A percentile compares a stretch with the other conserved stretches of the same genome.
Conservation (phyloP, 2,329 filamentous ascomycete genomes). For the Colletotrichum australisinense region DNA sequence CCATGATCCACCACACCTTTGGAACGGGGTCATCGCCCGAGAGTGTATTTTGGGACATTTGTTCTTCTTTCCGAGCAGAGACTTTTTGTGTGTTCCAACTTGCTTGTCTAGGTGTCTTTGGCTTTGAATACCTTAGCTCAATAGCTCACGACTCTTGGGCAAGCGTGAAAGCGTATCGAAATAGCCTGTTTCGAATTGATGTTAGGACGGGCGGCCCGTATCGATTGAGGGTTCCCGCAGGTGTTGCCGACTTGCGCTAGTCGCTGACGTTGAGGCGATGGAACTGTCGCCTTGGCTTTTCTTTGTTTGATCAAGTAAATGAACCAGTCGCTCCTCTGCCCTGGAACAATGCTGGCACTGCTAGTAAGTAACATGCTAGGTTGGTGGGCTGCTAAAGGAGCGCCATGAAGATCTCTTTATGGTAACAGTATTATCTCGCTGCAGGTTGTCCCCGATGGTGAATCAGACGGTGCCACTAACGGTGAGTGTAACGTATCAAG, state of each 20-base stretch:
- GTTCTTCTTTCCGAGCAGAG: too few relatives aligned
- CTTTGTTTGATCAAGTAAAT: background rate
- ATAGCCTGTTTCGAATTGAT: background rate
- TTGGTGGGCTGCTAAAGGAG: background rate
- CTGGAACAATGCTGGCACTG: background rate
- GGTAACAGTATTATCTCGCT: background rate
- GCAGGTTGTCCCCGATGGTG: background rate
- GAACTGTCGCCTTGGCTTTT: background rate
- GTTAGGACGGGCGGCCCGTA: background rate
- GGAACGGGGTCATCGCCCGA: background rate
- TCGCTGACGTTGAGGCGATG: background rate
- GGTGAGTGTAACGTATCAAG: too few relatives aligned
- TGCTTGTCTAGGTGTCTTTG: background rate
- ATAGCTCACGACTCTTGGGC: too few relatives aligned
- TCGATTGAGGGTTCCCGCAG: background rate
- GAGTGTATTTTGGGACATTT: constrained; percentile 5
- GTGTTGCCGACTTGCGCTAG: background rate
- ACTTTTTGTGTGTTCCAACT: background rate
- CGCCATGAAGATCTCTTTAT: background rate
- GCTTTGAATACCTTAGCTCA: background rate
- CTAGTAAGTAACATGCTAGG: background rate
- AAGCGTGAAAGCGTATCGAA: background rate
- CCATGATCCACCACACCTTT: constrained; percentile 15
- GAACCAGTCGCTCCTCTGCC: background rate
- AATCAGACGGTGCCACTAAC: background rate